Evolutionary conservation across 2,329 filamentous ascomycete genomes (phyloP).

Genomic region (Xylaria multiplex): DNA sequence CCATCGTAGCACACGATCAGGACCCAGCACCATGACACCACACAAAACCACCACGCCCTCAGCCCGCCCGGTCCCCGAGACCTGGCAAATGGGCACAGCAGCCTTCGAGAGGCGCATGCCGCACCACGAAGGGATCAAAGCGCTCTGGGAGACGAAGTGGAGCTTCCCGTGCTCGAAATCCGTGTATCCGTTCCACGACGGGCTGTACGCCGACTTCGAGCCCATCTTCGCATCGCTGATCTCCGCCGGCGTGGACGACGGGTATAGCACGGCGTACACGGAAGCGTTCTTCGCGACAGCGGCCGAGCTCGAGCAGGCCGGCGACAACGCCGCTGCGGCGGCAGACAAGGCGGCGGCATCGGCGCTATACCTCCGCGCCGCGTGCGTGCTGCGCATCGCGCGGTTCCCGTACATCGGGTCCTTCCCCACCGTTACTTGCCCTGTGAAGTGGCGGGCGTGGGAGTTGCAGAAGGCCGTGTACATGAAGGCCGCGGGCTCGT

Average conservation of each 20-base stretch:
- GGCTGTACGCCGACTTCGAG: conserved; percentile 72
- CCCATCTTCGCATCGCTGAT: conserved; percentile 74
- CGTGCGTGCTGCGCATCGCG: conserved; percentile 77
- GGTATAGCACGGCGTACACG: conserved; percentile 73
- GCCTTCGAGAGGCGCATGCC: conserved; percentile 59
- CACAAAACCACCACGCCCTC: conserved; percentile 38
- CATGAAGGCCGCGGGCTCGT: conserved; percentile 63
- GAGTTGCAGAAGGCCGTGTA: conserved; percentile 71
- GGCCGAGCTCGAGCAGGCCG: conserved; percentile 63
- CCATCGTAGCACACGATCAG: neutral
- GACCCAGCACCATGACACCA: conserved; percentile 45
- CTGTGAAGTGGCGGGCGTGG: conserved; percentile 71
- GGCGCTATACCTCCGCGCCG: conserved; percentile 72
- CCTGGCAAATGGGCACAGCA: conserved; percentile 57
- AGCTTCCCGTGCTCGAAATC: conserved; percentile 70
- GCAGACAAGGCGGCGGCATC: conserved; percentile 44
- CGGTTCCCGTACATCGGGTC: conserved; percentile 70
- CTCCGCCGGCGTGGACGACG: conserved; percentile 69
- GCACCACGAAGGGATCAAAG: conserved; percentile 68
- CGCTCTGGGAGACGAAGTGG: conserved; percentile 82
- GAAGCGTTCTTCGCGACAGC: conserved; percentile 70
- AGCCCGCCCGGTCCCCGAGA: conserved; percentile 37
- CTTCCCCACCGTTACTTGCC: conserved; percentile 53
- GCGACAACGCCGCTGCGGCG: conserved; percentile 59
- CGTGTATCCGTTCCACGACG: conserved; percentile 81